Evolutionary conservation across 2,329 filamentous ascomycete genomes (phyloP).

Genomic region (Pseudogymnoascus sp.): DNA sequence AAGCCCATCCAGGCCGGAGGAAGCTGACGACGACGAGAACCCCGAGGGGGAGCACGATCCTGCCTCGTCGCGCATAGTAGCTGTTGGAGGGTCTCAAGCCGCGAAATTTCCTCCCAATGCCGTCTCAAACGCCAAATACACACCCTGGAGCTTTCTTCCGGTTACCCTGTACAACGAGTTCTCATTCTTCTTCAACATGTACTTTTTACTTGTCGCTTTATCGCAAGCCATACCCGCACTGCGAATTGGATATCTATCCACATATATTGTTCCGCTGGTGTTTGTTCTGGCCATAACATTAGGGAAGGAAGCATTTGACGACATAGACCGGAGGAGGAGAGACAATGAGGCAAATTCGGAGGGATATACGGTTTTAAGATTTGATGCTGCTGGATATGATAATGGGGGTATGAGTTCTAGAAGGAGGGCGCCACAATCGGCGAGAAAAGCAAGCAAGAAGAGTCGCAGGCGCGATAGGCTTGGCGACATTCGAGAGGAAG

Average conservation of each 20-base stretch:
- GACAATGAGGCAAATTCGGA: slow-evolving; percentile 95
- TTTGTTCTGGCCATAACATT: slow-evolving; percentile 91
- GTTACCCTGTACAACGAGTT: slow-evolving; percentile 97
- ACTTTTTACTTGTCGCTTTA: slow-evolving; percentile 89
- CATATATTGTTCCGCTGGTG: slow-evolving; percentile 84
- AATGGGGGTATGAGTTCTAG: slow-evolving; percentile 32
- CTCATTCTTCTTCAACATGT: slow-evolving; percentile 99
- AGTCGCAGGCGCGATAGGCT: slow-evolving; percentile 41
- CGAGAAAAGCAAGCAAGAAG: slow-evolving; percentile 30
- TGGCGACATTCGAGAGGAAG: slow-evolving; percentile 65
- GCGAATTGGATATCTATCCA: slow-evolving; percentile 88
- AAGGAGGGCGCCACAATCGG: slow-evolving; percentile 44
- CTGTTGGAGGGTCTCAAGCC: slow-evolving; percentile 67
- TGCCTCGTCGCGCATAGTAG: slow-evolving; percentile 65
- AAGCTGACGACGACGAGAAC: slow-evolving; percentile 34
- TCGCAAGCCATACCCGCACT: slow-evolving; percentile 87
- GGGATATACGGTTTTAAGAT: slow-evolving; percentile 70
- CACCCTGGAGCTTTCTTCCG: slow-evolving; percentile 86
- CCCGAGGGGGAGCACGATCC: slow-evolving; percentile 54
- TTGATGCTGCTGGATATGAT: slow-evolving; percentile 50
- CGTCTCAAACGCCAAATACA: slow-evolving; percentile 97
- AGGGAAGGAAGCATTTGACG: slow-evolving; percentile 92
- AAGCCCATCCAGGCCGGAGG: slow-evolving; percentile 24
- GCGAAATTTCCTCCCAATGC: slow-evolving; percentile 81
- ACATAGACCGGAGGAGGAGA: slow-evolving; percentile 76